Conservation (phyloP, 768 basidiomycete species). For the Atractiella rhizophila region DNA sequence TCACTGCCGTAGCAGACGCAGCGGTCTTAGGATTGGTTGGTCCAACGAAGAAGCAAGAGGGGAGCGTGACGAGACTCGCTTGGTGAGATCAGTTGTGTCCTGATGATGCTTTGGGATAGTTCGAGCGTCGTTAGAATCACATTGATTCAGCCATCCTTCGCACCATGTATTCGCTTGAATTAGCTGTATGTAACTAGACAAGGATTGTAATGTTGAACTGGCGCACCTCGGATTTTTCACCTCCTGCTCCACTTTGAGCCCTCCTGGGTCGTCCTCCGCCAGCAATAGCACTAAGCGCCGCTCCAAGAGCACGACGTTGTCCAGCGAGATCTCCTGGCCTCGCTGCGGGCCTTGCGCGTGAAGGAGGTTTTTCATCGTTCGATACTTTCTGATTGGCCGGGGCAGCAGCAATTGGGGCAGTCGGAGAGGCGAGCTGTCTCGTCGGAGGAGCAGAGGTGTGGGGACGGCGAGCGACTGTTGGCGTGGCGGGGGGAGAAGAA, state of each 20-base stretch:
- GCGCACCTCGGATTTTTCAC: too few species aligned
- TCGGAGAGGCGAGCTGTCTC: background rate
- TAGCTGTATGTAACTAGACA: too few species aligned
- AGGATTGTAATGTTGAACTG: too few species aligned
- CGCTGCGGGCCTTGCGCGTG: background rate
- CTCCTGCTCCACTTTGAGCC: background rate
- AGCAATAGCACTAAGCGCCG: background rate
- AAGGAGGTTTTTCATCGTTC: background rate
- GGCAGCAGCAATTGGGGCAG: background rate
- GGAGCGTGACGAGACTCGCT: constrained; percentile 14
- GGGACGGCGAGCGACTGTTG: background rate
- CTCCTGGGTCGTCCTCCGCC: background rate
- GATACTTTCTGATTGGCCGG: background rate
- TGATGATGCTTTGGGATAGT: background rate
- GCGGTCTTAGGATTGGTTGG: constrained; percentile 14
- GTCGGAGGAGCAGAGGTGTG: background rate
- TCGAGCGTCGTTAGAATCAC: background rate
- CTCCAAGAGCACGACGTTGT: background rate
- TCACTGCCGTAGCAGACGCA: constrained; percentile 12
- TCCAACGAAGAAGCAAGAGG: constrained; percentile 13
- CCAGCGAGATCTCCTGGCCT: background rate
- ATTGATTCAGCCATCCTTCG: too few species aligned
- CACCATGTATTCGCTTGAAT: too few species aligned
- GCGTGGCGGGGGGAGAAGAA: background rate
- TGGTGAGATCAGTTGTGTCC: constrained; percentile 5